Evolutionary conservation across 1,139 yeast species (phyloP).

Genomic region (Yamadazyma taylorii): DNA sequence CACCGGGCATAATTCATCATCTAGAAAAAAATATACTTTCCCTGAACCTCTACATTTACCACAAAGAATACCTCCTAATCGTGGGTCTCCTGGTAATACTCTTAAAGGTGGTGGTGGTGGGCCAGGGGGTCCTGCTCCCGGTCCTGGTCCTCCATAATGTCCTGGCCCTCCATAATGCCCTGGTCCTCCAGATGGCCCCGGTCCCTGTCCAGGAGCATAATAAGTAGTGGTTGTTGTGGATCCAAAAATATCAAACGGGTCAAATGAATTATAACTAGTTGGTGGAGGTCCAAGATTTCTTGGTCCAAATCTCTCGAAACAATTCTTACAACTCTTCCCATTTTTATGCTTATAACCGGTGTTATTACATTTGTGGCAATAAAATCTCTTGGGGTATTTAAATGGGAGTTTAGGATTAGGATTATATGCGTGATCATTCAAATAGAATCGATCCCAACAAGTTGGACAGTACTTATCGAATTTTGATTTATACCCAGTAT

Average conservation of each 20-base stretch:
- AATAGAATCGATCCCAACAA: constrained; percentile 39
- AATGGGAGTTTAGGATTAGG: constrained; percentile 41
- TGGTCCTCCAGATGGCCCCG: constrained; percentile 10
- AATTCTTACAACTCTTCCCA: constrained; percentile 66
- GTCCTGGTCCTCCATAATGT: constrained; percentile 2
- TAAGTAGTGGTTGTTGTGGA: constrained; percentile 16
- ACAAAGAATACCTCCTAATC: constrained; percentile 78
- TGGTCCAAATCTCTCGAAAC: constrained; percentile 69
- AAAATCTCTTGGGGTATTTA: constrained; percentile 59
- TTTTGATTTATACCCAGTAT: constrained; percentile 37
- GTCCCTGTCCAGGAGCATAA: constrained; percentile 15
- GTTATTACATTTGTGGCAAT: constrained; percentile 71
- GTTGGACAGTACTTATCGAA: constrained; percentile 31
- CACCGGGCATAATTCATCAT: constrained; percentile 55
- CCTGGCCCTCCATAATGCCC: constrained; percentile 7
- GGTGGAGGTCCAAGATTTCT: constrained; percentile 22
- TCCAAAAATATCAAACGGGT: constrained; percentile 18
- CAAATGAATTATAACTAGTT: constrained; percentile 10
- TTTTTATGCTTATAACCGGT: constrained; percentile 69
- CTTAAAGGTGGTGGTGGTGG: constrained; percentile 34
- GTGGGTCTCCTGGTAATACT: constrained; percentile 79
- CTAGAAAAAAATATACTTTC: constrained; percentile 48
- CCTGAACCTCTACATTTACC: constrained; percentile 81
- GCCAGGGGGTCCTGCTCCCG: constrained; percentile 10
- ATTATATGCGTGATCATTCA: constrained; percentile 33